Conservation (phyloP, 2,329 filamentous ascomycete species). For the Periconia sp. region DNA sequence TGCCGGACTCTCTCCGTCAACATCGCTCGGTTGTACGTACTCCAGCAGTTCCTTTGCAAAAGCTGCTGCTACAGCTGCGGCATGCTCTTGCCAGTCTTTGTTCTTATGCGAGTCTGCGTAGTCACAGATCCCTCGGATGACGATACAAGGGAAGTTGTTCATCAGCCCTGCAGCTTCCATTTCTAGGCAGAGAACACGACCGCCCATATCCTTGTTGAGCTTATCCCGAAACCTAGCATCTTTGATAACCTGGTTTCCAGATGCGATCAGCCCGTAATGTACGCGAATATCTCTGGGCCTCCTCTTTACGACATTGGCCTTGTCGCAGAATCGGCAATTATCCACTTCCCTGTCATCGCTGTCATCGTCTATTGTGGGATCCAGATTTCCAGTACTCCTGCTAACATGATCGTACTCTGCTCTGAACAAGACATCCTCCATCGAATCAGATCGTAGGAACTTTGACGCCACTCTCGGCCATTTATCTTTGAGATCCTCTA, state of each 20-base stretch:
- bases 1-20: constrained; percentile 1
- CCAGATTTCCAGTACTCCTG: not conserved
- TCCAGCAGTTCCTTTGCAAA: constrained; percentile 19
- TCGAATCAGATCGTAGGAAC: not conserved
- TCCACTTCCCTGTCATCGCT: not conserved
- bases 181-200: constrained; percentile 13
- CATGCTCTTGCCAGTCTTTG: constrained; percentile 17
- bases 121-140: constrained; percentile 20
- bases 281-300: constrained; percentile 2
- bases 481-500: constrained; percentile 24
- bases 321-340: not conserved
- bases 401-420: constrained; percentile 7
- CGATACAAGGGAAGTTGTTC: constrained; percentile 17
- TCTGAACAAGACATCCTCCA: not conserved
- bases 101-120: constrained; percentile 22
- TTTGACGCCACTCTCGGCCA: constrained; percentile 20
- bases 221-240: constrained; percentile 5
- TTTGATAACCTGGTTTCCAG: constrained; percentile 4
- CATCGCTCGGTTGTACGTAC: constrained; percentile 1
- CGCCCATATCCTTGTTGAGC: constrained; percentile 6
- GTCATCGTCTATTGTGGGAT: too few relatives aligned
- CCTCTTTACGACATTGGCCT: not conserved
- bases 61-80: constrained; percentile 13
- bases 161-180: constrained; percentile 20
- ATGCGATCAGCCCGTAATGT: constrained; percentile 6